A percentile compares a stretch with the other conserved stretches of the same genome.
phyloP scores from a whole-genome alignment of 352 stramenopile genomes.

The Phytophthora tentaculata region DNA sequence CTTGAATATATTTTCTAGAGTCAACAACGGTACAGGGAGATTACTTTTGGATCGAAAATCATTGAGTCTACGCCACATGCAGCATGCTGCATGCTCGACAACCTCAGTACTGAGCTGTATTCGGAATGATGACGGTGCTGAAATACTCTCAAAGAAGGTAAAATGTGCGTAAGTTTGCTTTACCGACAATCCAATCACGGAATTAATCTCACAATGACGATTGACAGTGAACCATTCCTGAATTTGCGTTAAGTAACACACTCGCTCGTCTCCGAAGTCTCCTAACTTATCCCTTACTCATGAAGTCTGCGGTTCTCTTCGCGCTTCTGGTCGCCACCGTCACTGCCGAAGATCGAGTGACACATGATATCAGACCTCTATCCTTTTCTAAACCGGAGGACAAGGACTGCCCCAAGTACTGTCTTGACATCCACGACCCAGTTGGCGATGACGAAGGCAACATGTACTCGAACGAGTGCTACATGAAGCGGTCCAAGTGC shows the following conservation, averaged over 20 bases:
- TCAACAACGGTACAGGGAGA: too few relatives aligned
- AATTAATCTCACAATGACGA: too few relatives aligned
- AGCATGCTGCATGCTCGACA: too few relatives aligned
- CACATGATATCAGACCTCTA: background rate
- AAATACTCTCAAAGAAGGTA: too few relatives aligned
- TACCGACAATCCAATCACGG: too few relatives aligned
- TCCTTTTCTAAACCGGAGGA: background rate
- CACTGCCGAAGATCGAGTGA: background rate
- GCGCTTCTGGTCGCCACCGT: background rate
- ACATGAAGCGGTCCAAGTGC: slow-evolving; percentile 17
- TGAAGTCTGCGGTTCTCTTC: background rate
- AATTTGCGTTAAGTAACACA: background rate
- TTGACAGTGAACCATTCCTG: background rate
- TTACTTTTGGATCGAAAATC: too few relatives aligned
- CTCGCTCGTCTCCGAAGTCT: background rate
- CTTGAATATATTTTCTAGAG: too few relatives aligned
- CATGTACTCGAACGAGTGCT: slow-evolving; percentile 16
- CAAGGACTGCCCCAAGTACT: background rate
- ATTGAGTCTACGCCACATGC: too few relatives aligned
- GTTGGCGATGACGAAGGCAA: slow-evolving; percentile 8
- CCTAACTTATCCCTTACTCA: background rate
- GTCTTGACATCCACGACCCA: background rate
- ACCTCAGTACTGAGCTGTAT: too few relatives aligned
- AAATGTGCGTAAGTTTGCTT: too few relatives aligned
- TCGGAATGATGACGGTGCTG: too few relatives aligned